Percentiles rank a stretch among this genome's conserved stretches.
Conservation (phyloP, 345 rosid species). For the Acer campestre region DNA sequence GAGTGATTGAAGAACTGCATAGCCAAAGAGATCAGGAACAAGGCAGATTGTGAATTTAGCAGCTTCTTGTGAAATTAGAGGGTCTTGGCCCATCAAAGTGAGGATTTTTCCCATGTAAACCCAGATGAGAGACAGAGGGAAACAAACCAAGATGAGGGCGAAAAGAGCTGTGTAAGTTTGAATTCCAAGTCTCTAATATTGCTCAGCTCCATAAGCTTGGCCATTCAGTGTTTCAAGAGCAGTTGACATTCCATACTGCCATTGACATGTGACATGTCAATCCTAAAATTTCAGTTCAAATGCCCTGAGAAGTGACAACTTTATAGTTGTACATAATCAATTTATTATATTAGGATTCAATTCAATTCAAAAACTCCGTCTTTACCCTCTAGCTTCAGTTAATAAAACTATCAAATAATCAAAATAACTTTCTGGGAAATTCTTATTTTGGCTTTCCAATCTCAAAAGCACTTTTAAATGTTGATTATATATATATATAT, state of each 20-base stretch:
- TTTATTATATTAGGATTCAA: no score
- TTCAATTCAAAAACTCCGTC: no score
- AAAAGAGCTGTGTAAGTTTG: constrained; percentile 61
- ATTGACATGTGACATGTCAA: neutral
- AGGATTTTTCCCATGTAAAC: constrained; percentile 52
- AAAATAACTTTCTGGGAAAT: no score
- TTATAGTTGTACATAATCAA: no score
- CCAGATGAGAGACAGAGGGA: constrained; percentile 59
- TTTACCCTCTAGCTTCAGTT: no score
- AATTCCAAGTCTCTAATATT: constrained; percentile 49
- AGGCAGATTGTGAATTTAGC: constrained; percentile 39
- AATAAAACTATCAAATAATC: no score
- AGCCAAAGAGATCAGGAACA: constrained; percentile 48
- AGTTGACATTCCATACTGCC: constrained; percentile 70
- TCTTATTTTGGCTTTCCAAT: no score
- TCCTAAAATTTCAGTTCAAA: neutral
- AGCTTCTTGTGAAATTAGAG: constrained; percentile 39
- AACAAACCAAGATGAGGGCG: constrained; percentile 36
- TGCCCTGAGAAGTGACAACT: no score
- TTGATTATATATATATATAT: no score
- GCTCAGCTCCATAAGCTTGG: constrained; percentile 70
- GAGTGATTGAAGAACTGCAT: constrained; percentile 46
- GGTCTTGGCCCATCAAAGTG: constrained; percentile 43
- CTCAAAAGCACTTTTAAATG: no score
- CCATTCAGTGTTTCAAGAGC: constrained; percentile 81